phyloP scores from a whole-genome alignment of 495 filamentous ascomycete genomes.

The Penicillium steckii region DNA sequence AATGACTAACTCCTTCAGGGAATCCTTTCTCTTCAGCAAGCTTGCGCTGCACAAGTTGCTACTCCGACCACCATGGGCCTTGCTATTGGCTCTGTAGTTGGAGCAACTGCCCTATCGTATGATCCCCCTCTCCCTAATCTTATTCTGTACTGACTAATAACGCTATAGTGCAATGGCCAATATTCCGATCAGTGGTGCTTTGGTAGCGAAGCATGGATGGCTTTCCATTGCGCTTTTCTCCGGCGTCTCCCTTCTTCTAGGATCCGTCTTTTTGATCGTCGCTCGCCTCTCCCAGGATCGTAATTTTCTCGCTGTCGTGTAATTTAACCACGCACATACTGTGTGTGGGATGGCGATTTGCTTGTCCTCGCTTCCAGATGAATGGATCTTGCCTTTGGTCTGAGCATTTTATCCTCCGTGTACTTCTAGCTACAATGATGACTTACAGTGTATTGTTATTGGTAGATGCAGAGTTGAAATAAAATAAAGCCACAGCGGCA shows the following conservation, averaged over 20 bases:
- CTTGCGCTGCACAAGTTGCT: conserved; percentile 38
- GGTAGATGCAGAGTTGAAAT: no score
- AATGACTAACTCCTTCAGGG: conserved; percentile 21
- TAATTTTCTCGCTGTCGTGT: conserved; percentile 23
- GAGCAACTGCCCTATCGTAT: conserved; percentile 36
- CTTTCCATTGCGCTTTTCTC: conserved; percentile 35
- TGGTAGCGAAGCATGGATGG: conserved; percentile 34
- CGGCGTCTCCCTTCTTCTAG: conserved; percentile 32
- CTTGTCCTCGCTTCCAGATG: no score
- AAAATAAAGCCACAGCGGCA: no score
- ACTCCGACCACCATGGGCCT: conserved; percentile 30
- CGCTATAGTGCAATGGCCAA: conserved; percentile 34
- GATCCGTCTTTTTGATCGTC: conserved; percentile 23
- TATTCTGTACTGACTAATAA: not conserved
- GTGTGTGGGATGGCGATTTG: no score
- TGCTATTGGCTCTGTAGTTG: conserved; percentile 33
- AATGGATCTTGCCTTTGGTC: no score
- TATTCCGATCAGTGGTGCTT: conserved; percentile 35
- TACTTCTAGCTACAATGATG: no score
- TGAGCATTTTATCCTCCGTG: no score
- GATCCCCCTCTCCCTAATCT: not conserved
- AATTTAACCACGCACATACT: no score
- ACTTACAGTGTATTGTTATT: no score
- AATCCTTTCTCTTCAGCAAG: conserved; percentile 42
- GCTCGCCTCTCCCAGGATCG: conserved; percentile 25